A percentile compares a stretch with the other conserved stretches of the same genome.
Conservation (phyloP, 139 green algal genomes). For the Nannochloris sp. region DNA sequence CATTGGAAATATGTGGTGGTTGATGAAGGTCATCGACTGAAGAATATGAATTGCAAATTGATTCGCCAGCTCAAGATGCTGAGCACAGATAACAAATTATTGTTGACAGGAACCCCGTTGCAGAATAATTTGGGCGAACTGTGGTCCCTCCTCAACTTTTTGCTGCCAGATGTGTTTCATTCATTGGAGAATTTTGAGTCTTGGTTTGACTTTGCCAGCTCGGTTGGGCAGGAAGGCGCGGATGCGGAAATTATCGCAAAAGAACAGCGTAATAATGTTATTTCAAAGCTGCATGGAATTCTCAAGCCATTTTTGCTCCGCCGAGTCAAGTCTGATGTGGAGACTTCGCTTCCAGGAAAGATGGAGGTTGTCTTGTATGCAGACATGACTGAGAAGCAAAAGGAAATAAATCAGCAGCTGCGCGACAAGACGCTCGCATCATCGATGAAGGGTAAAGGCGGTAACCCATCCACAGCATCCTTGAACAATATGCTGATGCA, state of each 20-base stretch:
- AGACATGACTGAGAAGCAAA: constrained; percentile 64
- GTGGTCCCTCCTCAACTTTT: constrained; percentile 97
- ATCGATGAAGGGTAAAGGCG: constrained; percentile 10
- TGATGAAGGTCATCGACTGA: constrained; percentile 93
- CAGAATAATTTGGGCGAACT: constrained; percentile 98
- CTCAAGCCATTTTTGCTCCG: constrained; percentile 88
- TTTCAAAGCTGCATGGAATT: constrained; percentile 83
- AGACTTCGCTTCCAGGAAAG: constrained; percentile 76
- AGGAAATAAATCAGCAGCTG: constrained; percentile 67
- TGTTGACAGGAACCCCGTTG: constrained; percentile 94
- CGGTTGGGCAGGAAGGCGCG: constrained; percentile 26
- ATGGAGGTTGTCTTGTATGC: constrained; percentile 84
- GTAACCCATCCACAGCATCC: constrained; percentile 17
- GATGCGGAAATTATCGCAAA: constrained; percentile 48
- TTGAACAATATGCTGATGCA: constrained; percentile 97
- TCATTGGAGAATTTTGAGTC: constrained; percentile 75
- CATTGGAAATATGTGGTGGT: constrained; percentile 85
- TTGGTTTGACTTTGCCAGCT: constrained; percentile 79
- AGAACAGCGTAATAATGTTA: constrained; percentile 65
- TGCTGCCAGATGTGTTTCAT: constrained; percentile 87
- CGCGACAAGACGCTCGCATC: constrained; percentile 54
- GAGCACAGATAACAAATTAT: constrained; percentile 68
- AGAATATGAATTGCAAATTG: constrained; percentile 94
- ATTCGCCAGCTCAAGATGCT: constrained; percentile 80
- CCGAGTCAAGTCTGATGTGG: constrained; percentile 81